phyloP scores from a whole-genome alignment of 2,329 filamentous ascomycete genomes.

The Cercospora berteroae region DNA sequence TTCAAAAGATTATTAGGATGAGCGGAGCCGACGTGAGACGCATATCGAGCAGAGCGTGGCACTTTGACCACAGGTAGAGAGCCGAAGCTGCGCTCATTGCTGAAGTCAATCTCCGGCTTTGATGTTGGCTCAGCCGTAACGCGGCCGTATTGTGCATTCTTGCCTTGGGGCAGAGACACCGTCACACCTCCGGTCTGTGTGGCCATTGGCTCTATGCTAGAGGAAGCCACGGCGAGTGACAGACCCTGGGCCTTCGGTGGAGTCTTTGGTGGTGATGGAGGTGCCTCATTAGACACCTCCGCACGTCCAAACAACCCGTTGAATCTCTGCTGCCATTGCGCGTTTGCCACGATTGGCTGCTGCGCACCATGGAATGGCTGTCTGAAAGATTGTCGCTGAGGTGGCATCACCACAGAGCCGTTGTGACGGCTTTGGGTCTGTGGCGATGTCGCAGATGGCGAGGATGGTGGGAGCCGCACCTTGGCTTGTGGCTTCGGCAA shows the following conservation, averaged over 20 bases:
- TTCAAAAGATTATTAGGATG: conserved; percentile 27
- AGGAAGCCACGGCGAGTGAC: conserved; percentile 57
- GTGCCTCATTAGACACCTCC: conserved; percentile 42
- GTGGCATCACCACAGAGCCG: conserved; percentile 44
- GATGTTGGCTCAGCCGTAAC: conserved; percentile 38
- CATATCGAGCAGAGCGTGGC: conserved; percentile 31
- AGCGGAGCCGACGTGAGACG: conserved; percentile 12
- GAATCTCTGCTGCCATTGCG: conserved; percentile 77
- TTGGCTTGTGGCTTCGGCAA: conserved; percentile 69
- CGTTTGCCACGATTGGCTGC: conserved; percentile 47
- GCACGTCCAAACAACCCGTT: conserved; percentile 72
- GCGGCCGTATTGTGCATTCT: conserved; percentile 23
- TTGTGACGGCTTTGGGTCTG: conserved; percentile 39
- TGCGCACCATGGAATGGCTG: conserved; percentile 40
- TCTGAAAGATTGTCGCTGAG: conserved; percentile 40
- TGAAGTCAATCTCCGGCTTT: conserved; percentile 45
- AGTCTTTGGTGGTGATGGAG: conserved; percentile 40
- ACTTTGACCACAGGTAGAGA: conserved; percentile 42
- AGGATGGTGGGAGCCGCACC: conserved; percentile 73
- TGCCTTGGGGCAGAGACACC: conserved; percentile 62
- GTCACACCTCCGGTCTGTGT: conserved; percentile 60
- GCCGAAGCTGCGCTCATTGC: conserved; percentile 48
- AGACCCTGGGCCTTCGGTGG: conserved; percentile 45
- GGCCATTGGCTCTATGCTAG: conserved; percentile 66
- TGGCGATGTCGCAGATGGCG: conserved; percentile 41